Percentiles rank a stretch among this genome's conserved stretches.
These are phyloP conservation scores for Abrus pulchellus DNA, from an alignment of 306 rosid genomes.

Conservation along the genomic window DNA sequence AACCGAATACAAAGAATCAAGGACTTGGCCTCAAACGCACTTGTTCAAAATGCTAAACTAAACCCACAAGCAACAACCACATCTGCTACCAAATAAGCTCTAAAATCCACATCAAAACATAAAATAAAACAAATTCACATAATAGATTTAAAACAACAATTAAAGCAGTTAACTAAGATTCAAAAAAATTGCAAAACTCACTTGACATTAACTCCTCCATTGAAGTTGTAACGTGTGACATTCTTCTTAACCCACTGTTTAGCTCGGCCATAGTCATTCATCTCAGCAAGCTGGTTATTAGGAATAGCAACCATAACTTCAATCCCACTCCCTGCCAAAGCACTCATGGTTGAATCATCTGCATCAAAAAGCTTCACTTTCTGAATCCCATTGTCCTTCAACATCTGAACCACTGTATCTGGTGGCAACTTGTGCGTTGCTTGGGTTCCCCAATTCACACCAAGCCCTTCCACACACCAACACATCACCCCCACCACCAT, in stretches of 20 bases:
- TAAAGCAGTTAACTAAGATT: not conserved
- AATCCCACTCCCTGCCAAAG: constrained; percentile 76
- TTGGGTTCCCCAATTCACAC: constrained; percentile 97
- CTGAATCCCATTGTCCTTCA: constrained; percentile 86
- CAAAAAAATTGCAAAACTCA: constrained; percentile 39
- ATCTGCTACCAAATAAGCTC: not conserved
- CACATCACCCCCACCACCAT: constrained; percentile 54
- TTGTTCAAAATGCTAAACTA: not conserved
- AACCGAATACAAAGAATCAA: constrained; percentile 30
- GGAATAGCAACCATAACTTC: constrained; percentile 99
- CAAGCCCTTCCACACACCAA: constrained; percentile 73
- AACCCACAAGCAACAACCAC: not conserved
- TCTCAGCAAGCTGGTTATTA: constrained; percentile 77
- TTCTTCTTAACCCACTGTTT: constrained; percentile 83
- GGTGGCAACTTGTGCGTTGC: constrained; percentile 84
- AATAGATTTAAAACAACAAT: not conserved
- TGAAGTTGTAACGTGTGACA: constrained; percentile 76
- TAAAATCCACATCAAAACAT: not conserved
- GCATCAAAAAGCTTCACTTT: constrained; percentile 96
- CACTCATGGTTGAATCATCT: constrained; percentile 76
- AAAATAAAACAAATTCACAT: not conserved
- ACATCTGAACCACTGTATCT: constrained; percentile 77
- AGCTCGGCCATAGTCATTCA: constrained; percentile 72
- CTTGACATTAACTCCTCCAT: constrained; percentile 93
- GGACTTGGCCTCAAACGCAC: constrained; percentile 9